Conservation (phyloP, 2,329 filamentous ascomycete genomes). For the Teratosphaeria zuluensis region DNA sequence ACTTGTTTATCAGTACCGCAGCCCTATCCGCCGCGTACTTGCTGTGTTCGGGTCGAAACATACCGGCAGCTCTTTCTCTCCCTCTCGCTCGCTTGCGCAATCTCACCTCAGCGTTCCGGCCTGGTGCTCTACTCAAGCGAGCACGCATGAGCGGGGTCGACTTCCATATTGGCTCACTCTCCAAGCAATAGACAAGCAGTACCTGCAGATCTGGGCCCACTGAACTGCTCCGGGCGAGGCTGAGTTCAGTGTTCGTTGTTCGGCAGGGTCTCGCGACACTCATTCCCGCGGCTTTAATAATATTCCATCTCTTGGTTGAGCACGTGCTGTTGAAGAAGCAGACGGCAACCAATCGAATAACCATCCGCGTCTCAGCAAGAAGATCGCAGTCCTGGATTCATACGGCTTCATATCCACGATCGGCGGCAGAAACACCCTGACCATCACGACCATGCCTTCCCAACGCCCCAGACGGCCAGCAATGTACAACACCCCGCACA, state of each 20-base stretch:
- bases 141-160: not conserved
- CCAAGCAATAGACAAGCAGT: not conserved
- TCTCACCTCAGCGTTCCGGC: not conserved
- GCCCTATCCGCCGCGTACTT: not conserved
- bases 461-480: constrained; percentile 15
- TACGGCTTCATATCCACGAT: not conserved
- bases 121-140: not conserved
- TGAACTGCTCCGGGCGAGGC: not conserved
- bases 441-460: not conserved
- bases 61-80: not conserved
- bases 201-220: not conserved
- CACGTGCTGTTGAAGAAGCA: not conserved
- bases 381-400: not conserved
- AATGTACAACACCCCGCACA: constrained; percentile 27
- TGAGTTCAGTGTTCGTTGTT: not conserved
- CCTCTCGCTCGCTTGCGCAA: not conserved
- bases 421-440: not conserved
- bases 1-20: not conserved
- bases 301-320: not conserved
- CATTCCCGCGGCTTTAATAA: not conserved
- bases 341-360: not conserved
- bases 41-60: not conserved
- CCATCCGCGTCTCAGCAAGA: not conserved
- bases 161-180: not conserved
- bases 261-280: not conserved